Conservation (phyloP, 352 stramenopile species). For the Blastocystis sp. region DNA sequence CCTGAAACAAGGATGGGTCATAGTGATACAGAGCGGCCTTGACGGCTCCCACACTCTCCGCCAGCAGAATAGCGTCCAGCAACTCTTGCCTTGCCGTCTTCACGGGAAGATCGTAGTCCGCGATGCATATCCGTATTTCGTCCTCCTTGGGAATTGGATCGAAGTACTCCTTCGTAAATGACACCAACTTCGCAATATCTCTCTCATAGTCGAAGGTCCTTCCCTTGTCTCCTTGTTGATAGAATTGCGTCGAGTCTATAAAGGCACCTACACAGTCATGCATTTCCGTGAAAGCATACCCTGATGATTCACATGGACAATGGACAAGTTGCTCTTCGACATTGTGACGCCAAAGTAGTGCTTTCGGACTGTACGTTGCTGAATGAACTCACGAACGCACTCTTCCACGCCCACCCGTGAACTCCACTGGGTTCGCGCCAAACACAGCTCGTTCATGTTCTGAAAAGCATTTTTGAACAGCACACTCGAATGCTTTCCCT, state of each 20-base stretch:
- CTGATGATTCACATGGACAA: background rate
- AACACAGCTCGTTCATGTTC: background rate
- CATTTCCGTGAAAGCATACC: background rate
- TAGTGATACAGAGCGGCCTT: background rate
- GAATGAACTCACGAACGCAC: background rate
- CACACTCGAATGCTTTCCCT: background rate
- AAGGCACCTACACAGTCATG: background rate
- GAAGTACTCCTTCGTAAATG: background rate
- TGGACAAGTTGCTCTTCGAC: background rate
- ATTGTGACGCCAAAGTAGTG: background rate
- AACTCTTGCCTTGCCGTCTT: background rate
- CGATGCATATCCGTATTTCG: background rate
- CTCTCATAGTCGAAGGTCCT: background rate
- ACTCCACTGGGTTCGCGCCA: background rate
- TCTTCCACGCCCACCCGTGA: background rate
- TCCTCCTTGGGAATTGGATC: background rate
- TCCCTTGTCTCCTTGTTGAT: background rate
- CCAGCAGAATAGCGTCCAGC: background rate
- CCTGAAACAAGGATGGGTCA: background rate
- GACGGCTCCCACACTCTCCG: background rate
- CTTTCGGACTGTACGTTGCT: background rate
- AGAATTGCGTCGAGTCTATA: background rate
- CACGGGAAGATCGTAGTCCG: background rate
- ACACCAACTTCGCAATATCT: background rate
- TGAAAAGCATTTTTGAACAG: constrained; percentile 1